These are phyloP conservation scores for Zea mays DNA, from an alignment of 176 grass and related monocot species.

Conservation along the genomic window Zm-B73-REFERENCE-NAM-5.0 NC_050101.1:46100001-46100500, in stretches of 20 bases:
- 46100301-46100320: constrained; percentile 44
- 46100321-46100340: constrained; percentile 41
- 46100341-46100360: constrained; percentile 76
- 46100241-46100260: constrained; percentile 51
- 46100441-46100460: too few species aligned
- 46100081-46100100: constrained; percentile 42
- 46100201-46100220: constrained; percentile 72
- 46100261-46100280: constrained; percentile 49
- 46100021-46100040: background rate
- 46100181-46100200: constrained; percentile 66
- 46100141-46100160: background rate
- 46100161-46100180: constrained; percentile 35
- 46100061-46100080: background rate
- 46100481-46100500: too few species aligned
- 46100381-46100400: background rate
- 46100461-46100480: too few species aligned
- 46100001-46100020: background rate
- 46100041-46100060: background rate
- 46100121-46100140: background rate
- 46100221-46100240: constrained; percentile 72
- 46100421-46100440: too few species aligned
- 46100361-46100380: background rate
- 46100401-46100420: too few species aligned
- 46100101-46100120: background rate
- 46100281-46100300: constrained; percentile 49